Conservation (phyloP, 2,329 filamentous ascomycete species). For the Paramyrothecium sp. region DNA sequence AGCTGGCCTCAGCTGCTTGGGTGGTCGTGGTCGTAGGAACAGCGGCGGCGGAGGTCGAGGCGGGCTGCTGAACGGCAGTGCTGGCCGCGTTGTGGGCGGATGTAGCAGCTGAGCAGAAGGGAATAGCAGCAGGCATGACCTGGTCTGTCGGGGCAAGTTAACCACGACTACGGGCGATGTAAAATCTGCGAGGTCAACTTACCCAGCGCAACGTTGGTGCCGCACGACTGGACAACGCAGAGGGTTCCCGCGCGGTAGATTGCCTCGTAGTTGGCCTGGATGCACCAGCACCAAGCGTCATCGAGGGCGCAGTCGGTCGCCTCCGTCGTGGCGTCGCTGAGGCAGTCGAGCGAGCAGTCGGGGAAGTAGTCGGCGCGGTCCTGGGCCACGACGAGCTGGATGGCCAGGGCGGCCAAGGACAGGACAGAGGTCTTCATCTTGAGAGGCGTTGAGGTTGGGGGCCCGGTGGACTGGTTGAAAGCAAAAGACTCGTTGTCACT, state of each 20-base stretch:
- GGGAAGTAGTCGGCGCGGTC: conserved; percentile 20
- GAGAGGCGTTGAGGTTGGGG: neutral
- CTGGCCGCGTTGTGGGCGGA: neutral
- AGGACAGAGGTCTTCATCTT: conserved; percentile 17
- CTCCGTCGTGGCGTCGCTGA: conserved; percentile 17
- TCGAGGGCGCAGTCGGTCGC: conserved; percentile 18
- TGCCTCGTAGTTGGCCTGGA: conserved; percentile 22
- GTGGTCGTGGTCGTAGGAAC: neutral
- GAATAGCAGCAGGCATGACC: neutral
- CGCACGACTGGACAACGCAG: conserved; percentile 22
- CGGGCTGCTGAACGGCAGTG: neutral
- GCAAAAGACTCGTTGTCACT: neutral
- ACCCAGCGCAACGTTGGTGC: conserved; percentile 19
- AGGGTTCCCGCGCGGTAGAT: conserved; percentile 21
- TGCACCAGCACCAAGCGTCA: conserved; percentile 23
- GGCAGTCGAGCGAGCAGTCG: conserved; percentile 25
- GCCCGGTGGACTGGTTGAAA: neutral
- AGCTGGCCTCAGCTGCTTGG: neutral
- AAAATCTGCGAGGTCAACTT: conserved; percentile 7
- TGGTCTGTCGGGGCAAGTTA: neutral
- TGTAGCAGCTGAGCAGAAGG: neutral
- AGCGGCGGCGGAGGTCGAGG: neutral
- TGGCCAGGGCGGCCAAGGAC: conserved; percentile 14
- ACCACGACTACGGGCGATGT: neutral
- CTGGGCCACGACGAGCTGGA: conserved; percentile 16